Percentiles rank a stretch among this genome's conserved stretches.
Conservation (phyloP, 2,329 filamentous ascomycete genomes). For the Talaromyces piceae region DNA sequence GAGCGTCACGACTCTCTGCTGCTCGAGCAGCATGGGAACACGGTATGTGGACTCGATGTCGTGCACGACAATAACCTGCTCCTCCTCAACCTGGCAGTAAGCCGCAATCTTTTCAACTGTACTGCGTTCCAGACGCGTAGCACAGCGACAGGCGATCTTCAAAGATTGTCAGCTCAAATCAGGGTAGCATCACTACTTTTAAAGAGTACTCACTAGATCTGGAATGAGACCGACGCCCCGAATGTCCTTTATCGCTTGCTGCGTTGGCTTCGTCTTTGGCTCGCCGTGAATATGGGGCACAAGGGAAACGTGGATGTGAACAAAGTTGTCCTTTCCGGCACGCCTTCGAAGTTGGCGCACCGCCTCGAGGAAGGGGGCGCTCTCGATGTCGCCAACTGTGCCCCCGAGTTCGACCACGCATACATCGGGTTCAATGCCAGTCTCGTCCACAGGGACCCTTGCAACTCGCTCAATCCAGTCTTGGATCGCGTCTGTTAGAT, state of each 20-base stretch:
- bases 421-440: constrained; percentile 74
- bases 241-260: constrained; percentile 77
- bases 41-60: constrained; percentile 90
- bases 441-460: constrained; percentile 77
- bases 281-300: constrained; percentile 66
- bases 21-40: constrained; percentile 81
- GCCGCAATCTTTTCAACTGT: constrained; percentile 83
- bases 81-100: constrained; percentile 76
- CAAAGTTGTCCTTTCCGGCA: constrained; percentile 68
- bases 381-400: constrained; percentile 67
- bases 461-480: constrained; percentile 88
- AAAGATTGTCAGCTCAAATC: constrained; percentile 39
- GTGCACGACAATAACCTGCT: constrained; percentile 80
- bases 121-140: constrained; percentile 61
- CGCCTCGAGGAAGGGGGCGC: constrained; percentile 77
- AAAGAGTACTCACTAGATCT: constrained; percentile 8
- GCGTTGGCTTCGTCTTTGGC: constrained; percentile 96
- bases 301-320: constrained; percentile 77
- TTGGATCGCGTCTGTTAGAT: constrained; percentile 85
- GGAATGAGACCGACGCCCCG: constrained; percentile 35
- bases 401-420: constrained; percentile 55
- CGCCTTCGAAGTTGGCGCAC: constrained; percentile 67
- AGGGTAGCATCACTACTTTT: not conserved
- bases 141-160: constrained; percentile 89
- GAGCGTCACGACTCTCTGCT: constrained; percentile 66